phyloP scores from a whole-genome alignment of 2,329 filamentous ascomycete genomes.

The Botrytis medusae region DNA sequence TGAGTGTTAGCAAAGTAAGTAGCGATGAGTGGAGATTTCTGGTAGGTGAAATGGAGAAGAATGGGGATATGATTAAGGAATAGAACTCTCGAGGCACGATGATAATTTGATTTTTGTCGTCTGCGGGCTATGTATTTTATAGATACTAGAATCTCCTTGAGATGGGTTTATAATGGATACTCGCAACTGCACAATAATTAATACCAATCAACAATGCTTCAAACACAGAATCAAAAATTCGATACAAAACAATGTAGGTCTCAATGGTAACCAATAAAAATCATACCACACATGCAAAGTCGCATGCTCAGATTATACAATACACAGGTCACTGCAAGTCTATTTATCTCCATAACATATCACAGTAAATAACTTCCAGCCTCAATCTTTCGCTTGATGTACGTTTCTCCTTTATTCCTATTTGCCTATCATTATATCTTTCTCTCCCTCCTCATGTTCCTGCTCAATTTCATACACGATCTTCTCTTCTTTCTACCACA shows the following conservation, averaged over 20 bases:
- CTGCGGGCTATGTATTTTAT: not conserved
- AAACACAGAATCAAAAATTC: not conserved
- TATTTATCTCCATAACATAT: not conserved
- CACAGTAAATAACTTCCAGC: not conserved
- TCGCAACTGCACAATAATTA: not conserved
- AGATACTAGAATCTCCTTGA: not conserved
- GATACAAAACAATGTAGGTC: not conserved
- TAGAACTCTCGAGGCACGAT: not conserved
- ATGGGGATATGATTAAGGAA: conserved; percentile 22
- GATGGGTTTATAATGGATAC: not conserved
- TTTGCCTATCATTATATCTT: not conserved
- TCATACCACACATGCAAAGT: not conserved
- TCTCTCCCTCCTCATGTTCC: not conserved
- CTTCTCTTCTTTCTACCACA: not conserved
- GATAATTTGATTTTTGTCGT: not conserved
- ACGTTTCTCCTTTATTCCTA: not conserved
- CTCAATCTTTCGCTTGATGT: not conserved
- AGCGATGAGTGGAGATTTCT: conserved; percentile 56
- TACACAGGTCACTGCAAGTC: not conserved
- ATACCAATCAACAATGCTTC: not conserved
- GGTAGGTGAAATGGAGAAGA: conserved; percentile 20
- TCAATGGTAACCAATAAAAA: not conserved
- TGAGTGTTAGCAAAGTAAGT: conserved; percentile 75
- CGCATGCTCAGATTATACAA: not conserved
- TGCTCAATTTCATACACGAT: not conserved